These are phyloP conservation scores for Monilinia aucupariae DNA, from an alignment of 2,329 filamentous ascomycete species.

Conservation along the genomic window DNA sequence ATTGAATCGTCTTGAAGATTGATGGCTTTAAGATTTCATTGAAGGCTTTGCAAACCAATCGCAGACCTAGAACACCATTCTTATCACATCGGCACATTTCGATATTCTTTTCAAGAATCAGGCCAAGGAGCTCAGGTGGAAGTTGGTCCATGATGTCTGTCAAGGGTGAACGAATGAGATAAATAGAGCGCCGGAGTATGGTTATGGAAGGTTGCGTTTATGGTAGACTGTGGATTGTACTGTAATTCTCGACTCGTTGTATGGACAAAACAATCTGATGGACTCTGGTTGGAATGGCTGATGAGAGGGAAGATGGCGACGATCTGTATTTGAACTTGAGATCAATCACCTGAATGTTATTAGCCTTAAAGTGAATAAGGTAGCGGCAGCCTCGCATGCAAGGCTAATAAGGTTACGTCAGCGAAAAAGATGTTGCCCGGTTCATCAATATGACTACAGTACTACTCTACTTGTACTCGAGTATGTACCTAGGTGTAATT, in stretches of 20 bases:
- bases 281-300: neutral
- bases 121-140: conserved; percentile 44
- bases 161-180: neutral
- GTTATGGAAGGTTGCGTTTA: neutral
- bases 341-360: neutral
- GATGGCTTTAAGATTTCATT: conserved; percentile 43
- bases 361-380: neutral
- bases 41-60: conserved; percentile 47
- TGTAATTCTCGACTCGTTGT: neutral
- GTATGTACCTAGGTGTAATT: no score
- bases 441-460: no score
- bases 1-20: conserved; percentile 43
- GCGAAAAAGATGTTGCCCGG: neutral
- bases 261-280: neutral
- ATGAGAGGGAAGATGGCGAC: neutral
- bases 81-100: conserved; percentile 39
- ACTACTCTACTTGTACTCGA: no score
- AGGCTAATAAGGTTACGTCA: neutral
- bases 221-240: neutral
- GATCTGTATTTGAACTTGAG: neutral
- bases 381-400: conserved; percentile 4
- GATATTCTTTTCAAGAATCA: conserved; percentile 43
- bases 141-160: conserved; percentile 40
- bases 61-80: conserved; percentile 42
- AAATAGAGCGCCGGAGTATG: neutral